Conservation (phyloP, 2,329 filamentous ascomycete genomes). For the Pseudogymnoascus sp. region DNA sequence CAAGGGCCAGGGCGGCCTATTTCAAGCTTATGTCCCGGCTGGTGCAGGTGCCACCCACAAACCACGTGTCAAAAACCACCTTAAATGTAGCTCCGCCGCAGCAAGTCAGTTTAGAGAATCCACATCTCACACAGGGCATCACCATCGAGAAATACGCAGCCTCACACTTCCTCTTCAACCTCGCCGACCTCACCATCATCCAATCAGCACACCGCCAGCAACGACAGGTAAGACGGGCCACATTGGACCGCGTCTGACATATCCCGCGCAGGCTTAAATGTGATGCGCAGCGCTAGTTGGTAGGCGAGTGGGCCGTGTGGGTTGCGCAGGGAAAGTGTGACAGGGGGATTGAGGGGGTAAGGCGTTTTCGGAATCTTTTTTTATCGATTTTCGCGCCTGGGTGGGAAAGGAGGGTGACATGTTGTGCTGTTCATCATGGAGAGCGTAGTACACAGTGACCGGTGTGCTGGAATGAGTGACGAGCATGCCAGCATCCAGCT, state of each 20-base stretch:
- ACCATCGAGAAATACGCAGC: neutral
- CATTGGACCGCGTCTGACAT: constrained; percentile 5
- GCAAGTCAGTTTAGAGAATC: neutral
- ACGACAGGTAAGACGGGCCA: neutral
- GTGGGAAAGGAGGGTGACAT: neutral
- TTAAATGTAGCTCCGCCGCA: neutral
- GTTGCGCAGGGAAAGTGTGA: neutral
- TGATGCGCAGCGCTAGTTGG: neutral
- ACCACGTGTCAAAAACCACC: neutral
- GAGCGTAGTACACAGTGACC: neutral
- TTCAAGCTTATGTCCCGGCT: neutral
- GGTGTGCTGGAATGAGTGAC: neutral
- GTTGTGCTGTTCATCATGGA: neutral
- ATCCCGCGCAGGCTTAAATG: constrained; percentile 1
- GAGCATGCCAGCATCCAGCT: neutral
- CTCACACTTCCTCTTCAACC: neutral
- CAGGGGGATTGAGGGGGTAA: neutral
- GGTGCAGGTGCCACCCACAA: neutral
- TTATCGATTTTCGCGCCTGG: neutral
- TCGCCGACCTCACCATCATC: neutral
- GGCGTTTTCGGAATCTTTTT: neutral
- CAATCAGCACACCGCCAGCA: neutral
- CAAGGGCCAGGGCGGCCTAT: neutral
- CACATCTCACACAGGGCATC: neutral
- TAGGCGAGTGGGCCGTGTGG: neutral